Base-by-base conservation (phyloP, 73 alveolate species). In the Paramecium caudatum region DNA sequence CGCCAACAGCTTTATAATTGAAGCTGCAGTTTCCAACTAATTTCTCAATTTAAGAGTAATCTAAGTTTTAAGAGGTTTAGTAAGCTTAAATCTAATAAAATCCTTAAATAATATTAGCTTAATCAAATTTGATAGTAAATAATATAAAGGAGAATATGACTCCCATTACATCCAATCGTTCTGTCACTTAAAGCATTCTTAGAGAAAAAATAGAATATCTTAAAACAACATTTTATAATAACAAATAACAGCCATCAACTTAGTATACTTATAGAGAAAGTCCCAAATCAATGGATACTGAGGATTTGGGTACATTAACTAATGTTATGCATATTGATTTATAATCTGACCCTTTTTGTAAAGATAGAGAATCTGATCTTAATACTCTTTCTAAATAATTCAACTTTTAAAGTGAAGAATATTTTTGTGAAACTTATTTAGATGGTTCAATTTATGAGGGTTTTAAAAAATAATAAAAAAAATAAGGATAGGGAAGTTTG, bases 371-470 rank as follows among this genome's bases (percentile, higher is more conserved):
- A 65, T 65, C 83, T 2, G 83, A 65, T 65, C 17, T 65, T 65
- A 65, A 30, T 13, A 65, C 50, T 16, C n/a, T 36, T 32, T 33
- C 83, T 0, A 55, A 55, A 23, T 25, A 55, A 55, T 55, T 55
- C 30, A 55, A 55, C n/a, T 55, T 55, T 23, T 36, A 65, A 74
- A 37, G 32, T 41, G 88, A 74, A 74, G 65, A 36, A 23, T 74
- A 74, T 74, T 19, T 74, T 17, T 45, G 68, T 74, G 88, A 74
- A 74, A 45, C 68, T 1, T 74, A 41, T 74, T 30, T 43, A 8
- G 88, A 74, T 74, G 88, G 88, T 5, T 37, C 88, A 2, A 74
- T 74, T 45, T 74, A 41, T 74, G 88, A 74, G 43, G 88, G 88
- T 6, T 74, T 39, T 74, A 74, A 74, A 37, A 74, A 19, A 25